Conservation (phyloP, 345 rosid genomes). For the Angophora floribunda region DNA sequence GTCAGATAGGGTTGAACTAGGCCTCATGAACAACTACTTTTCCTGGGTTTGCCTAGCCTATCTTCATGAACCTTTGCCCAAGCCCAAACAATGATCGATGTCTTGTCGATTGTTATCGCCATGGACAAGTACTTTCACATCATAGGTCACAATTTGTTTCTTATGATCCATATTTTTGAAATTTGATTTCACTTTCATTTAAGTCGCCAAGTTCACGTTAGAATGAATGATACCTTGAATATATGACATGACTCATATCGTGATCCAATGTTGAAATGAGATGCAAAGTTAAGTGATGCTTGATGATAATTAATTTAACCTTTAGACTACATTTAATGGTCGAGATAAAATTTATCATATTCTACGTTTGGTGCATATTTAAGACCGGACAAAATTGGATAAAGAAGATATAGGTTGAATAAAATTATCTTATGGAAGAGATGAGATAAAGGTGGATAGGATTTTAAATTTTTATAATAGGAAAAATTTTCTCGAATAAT, state of each 20-base stretch:
- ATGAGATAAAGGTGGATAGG: too few relatives aligned
- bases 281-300: neutral
- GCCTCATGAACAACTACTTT: neutral
- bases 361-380: too few relatives aligned
- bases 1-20: neutral
- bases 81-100: neutral
- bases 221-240: neutral
- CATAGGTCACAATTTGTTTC: neutral
- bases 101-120: rapidly evolving
- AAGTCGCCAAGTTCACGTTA: neutral
- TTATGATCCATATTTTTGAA: neutral
- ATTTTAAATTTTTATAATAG: too few relatives aligned
- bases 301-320: neutral
- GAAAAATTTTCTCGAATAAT: too few relatives aligned
- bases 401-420: too few relatives aligned
- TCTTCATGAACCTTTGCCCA: neutral
- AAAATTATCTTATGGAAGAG: too few relatives aligned
- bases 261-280: neutral
- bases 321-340: too few relatives aligned
- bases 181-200: neutral
- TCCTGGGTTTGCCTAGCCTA: neutral
- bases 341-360: too few relatives aligned
- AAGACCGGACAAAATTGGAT: too few relatives aligned
- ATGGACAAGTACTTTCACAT: neutral
- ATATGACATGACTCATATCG: rapidly evolving